Base-by-base conservation (phyloP, 257 asterid species). In the Apocynum venetum region DNA sequence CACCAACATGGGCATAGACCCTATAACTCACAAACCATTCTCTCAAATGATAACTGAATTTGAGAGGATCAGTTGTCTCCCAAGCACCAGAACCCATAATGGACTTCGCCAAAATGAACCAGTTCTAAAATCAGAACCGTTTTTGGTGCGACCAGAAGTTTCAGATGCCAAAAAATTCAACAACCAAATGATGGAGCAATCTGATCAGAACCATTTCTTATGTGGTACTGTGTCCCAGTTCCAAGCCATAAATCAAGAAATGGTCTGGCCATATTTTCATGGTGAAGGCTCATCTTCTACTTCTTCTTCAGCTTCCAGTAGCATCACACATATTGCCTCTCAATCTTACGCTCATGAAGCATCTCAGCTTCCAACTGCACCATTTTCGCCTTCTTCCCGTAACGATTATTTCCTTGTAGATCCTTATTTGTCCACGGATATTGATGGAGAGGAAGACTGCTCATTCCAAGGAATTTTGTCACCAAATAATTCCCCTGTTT, bases 1-100 rank as follows among this genome's bases (percentile, higher is more conserved):
- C 1, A 73, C 82, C 35, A 93, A 87, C 76, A 87, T 91, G 93
- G 98, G 96, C 79, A 90, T 96, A n/a, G 99, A 96, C 72, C 98
- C 99, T 1, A 82, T 96, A 19, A 96, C 99, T 65, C 99, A 96
- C 82, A 96, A 96, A 90, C 98, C 99, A 51, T 88, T 93, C 84
- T 86, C 99, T 49, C 98, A 96, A 87, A 89, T 96, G 53, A 81
- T 89, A 43, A 80, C 84, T 4, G 99, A 96, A 60, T 91, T 87
- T 68, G 96, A 92, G 14, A 90, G 86, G 81, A 88, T 96, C 80
- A 82, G 96, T 67, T 88, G 89, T 64, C 79, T 85, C 14, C 84
- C 90, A 31, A 77, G 76, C 83, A 31, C 85, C 35, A 72, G 84
- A 43, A 80, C 79, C 83, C 76, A 79, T 15, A 86, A 82, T 82